Evolutionary conservation across 1,139 yeast species (phyloP).

Genomic region (Schizosaccharomyces versatilis): DNA sequence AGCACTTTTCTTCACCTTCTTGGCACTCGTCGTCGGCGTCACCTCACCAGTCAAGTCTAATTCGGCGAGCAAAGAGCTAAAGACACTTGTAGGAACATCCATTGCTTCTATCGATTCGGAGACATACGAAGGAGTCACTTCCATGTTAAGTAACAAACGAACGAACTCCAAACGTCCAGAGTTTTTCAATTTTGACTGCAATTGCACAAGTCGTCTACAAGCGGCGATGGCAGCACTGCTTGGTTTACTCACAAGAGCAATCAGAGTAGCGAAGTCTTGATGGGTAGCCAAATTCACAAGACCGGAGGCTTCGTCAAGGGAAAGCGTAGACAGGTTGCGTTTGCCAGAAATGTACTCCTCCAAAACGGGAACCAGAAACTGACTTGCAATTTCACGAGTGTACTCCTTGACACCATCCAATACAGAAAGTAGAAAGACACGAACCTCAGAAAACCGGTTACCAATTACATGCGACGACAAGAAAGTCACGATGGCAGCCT

Average conservation of each 20-base stretch:
- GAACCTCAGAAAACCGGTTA: slow-evolving; percentile 12
- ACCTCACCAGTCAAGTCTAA: background rate
- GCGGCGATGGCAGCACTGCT: background rate
- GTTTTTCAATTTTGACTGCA: background rate
- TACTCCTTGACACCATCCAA: slow-evolving; percentile 16
- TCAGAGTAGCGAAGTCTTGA: background rate
- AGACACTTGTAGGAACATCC: background rate
- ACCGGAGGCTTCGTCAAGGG: background rate
- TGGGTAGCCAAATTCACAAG: background rate
- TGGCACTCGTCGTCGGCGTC: slow-evolving; percentile 2
- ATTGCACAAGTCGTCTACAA: background rate
- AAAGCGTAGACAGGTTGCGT: background rate
- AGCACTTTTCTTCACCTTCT: slow-evolving; percentile 11
- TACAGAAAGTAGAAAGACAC: slow-evolving; percentile 10
- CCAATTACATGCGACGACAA: slow-evolving; percentile 12
- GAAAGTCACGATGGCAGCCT: slow-evolving; percentile 11
- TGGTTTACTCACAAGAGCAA: background rate
- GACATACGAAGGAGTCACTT: background rate
- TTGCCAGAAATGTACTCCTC: slow-evolving; percentile 26
- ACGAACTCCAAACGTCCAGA: background rate
- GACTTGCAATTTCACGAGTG: slow-evolving; percentile 12
- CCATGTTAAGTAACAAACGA: background rate
- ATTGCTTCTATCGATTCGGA: background rate
- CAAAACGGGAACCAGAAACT: slow-evolving; percentile 17
- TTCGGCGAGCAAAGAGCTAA: background rate